phyloP scores from a whole-genome alignment of 192 early-diverging fungal genomes.

The Backusella morwellensis region DNA sequence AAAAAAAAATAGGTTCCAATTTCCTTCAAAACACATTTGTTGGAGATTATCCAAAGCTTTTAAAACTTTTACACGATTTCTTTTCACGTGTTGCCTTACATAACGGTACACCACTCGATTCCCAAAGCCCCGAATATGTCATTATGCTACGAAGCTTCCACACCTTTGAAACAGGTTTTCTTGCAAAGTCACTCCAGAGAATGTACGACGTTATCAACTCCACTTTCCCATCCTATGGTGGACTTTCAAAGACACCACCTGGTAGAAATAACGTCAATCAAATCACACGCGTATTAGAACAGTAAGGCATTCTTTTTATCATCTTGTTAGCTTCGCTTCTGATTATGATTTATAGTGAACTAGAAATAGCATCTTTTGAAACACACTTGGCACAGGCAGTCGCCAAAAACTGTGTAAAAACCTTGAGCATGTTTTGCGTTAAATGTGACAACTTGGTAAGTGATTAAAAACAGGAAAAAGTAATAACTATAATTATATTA shows the following conservation, averaged over 20 bases:
- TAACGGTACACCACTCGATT: conserved; percentile 39
- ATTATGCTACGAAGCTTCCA: conserved; percentile 39
- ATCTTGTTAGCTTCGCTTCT: background rate
- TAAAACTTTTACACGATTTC: conserved; percentile 51
- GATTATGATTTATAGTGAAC: conserved; percentile 47
- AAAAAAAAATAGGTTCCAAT: conserved; percentile 36
- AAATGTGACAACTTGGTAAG: conserved; percentile 59
- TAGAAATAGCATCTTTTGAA: conserved; percentile 68
- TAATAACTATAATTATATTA: conserved; percentile 13
- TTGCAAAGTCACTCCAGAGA: conserved; percentile 52
- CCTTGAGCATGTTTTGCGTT: conserved; percentile 55
- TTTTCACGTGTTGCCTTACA: conserved; percentile 52
- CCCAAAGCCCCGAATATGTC: conserved; percentile 44
- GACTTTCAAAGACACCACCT: conserved; percentile 34
- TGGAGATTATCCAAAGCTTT: conserved; percentile 50
- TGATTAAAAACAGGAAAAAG: background rate
- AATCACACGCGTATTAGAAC: conserved; percentile 53
- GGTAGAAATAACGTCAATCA: conserved; percentile 54
- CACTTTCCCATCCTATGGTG: conserved; percentile 53
- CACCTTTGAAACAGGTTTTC: conserved; percentile 43
- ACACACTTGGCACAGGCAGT: conserved; percentile 45
- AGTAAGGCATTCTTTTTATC: conserved; percentile 33
- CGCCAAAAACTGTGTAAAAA: conserved; percentile 53
- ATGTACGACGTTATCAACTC: conserved; percentile 63
- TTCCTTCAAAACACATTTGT: conserved; percentile 53